Evolutionary conservation across 495 filamentous ascomycete species (phyloP).

Genomic region (Trichoderma erinaceum): DNA sequence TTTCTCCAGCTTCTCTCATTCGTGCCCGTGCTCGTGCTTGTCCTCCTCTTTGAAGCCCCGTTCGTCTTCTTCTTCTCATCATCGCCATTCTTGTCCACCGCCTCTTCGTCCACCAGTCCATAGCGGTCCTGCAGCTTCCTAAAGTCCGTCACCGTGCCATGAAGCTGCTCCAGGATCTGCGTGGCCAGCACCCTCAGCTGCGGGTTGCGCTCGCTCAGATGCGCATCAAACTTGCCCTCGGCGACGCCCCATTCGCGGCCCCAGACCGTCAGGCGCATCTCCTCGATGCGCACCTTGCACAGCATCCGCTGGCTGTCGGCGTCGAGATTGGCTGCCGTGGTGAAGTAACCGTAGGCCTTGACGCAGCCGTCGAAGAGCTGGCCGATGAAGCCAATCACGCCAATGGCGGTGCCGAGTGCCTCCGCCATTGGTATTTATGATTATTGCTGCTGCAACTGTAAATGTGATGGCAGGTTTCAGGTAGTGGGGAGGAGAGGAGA

Average conservation of each 20-base stretch:
- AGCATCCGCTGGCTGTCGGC: conserved; percentile 30
- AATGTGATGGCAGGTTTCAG: not conserved
- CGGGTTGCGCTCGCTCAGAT: conserved; percentile 19
- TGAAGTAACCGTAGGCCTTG: conserved; percentile 33
- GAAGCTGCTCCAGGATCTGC: conserved; percentile 28
- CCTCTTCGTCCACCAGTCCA: conserved; percentile 26
- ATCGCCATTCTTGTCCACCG: not conserved
- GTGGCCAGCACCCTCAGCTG: conserved; percentile 25
- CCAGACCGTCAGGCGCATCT: conserved; percentile 32
- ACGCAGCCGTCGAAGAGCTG: conserved; percentile 31
- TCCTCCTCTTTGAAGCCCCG: not conserved
- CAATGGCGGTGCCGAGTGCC: conserved; percentile 17
- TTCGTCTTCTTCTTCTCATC: not conserved
- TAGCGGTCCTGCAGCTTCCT: conserved; percentile 33
- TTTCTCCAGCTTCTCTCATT: conserved; percentile 20
- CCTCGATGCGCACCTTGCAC: conserved; percentile 36
- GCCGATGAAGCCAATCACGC: conserved; percentile 25
- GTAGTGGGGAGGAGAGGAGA: no score
- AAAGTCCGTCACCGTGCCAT: conserved; percentile 33
- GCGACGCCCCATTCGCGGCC: conserved; percentile 35
- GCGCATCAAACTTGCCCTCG: conserved; percentile 26
- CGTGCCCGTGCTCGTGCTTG: not conserved
- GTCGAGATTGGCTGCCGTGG: conserved; percentile 27
- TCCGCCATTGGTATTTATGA: conserved; percentile 12
- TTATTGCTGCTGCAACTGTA: no score